A percentile compares a stretch with the other conserved stretches of the same genome.
These are phyloP conservation scores for Schwanniomyces yamadae DNA, from an alignment of 805 yeast genomes.

Conservation along the genomic window DNA sequence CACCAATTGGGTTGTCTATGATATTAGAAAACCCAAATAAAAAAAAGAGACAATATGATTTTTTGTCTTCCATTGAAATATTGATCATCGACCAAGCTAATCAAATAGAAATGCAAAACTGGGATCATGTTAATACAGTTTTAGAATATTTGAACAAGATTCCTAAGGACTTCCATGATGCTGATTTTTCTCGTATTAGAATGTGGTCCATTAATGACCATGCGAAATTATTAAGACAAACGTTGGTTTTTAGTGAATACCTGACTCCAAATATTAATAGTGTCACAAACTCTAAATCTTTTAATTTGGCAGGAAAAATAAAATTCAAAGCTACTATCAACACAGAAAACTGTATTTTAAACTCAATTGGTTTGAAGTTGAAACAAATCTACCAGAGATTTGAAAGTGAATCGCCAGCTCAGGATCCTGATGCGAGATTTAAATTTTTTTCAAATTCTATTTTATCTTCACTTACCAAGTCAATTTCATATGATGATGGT, in stretches of 20 bases:
- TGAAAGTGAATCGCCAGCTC: conserved; percentile 49
- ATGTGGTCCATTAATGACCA: conserved; percentile 91
- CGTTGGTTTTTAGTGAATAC: conserved; percentile 71
- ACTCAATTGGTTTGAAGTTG: conserved; percentile 62
- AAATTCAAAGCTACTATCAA: conserved; percentile 50
- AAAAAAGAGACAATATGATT: conserved; percentile 69
- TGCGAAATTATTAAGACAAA: conserved; percentile 70
- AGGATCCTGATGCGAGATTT: conserved; percentile 82
- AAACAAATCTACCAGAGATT: conserved; percentile 73
- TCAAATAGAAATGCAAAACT: conserved; percentile 86
- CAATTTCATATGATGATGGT: conserved; percentile 68
- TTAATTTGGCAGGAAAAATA: conserved; percentile 59
- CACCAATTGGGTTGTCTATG: conserved; percentile 82
- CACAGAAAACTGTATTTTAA: conserved; percentile 54
- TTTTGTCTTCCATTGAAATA: conserved; percentile 84
- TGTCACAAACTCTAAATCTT: conserved; percentile 44
- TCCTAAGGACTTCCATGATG: conserved; percentile 73
- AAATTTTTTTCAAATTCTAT: conserved; percentile 72
- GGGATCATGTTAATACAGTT: conserved; percentile 75
- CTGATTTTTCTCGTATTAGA: conserved; percentile 88
- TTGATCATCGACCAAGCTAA: conserved; percentile 79
- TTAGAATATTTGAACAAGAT: conserved; percentile 68
- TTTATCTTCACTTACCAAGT: conserved; percentile 67
- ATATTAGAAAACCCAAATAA: conserved; percentile 63
- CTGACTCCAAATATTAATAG: conserved; percentile 80